A percentile compares a stretch with the other conserved stretches of the same genome.
Evolutionary conservation across 1,284 basidiomycete species (phyloP).

Genomic region (Ceratobasidium sp.): DNA sequence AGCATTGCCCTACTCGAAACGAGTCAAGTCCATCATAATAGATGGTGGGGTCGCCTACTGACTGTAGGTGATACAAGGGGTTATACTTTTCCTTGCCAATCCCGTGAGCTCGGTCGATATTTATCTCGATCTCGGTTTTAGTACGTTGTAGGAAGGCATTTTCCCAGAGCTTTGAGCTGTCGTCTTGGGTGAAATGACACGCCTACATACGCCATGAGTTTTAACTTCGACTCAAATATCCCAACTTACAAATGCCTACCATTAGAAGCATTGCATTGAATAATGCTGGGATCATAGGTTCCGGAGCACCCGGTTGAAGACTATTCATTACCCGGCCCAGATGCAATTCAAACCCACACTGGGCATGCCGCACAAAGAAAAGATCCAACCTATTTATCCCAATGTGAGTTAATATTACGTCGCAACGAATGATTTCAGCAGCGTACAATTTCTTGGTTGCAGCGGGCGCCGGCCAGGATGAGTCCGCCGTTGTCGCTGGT

Average conservation of each 20-base stretch:
- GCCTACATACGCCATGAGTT: neutral
- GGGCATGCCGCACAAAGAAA: neutral
- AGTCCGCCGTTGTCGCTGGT: neutral
- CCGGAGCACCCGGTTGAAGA: neutral
- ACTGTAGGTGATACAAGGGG: conserved; percentile 21
- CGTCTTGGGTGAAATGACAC: conserved; percentile 11
- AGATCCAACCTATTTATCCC: neutral
- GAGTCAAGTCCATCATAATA: neutral
- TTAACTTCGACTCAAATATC: neutral
- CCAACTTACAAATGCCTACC: neutral
- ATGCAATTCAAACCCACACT: conserved; percentile 25
- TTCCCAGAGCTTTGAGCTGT: conserved; percentile 12
- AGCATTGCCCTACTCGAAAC: conserved; percentile 13
- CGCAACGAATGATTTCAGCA: no score
- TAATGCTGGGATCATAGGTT: conserved; percentile 17
- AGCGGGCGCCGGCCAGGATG: neutral
- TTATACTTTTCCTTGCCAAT: neutral
- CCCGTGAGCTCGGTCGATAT: neutral
- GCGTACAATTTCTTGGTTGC: no score
- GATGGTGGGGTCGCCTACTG: neutral
- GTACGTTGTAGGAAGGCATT: conserved; percentile 10
- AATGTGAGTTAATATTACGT: no score
- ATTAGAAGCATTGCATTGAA: conserved; percentile 22
- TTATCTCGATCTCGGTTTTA: neutral
- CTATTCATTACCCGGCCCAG: neutral